A percentile compares a stretch with the other conserved stretches of the same genome.
Conservation (phyloP, 306 rosid species). For the Benincasa hispida region DNA sequence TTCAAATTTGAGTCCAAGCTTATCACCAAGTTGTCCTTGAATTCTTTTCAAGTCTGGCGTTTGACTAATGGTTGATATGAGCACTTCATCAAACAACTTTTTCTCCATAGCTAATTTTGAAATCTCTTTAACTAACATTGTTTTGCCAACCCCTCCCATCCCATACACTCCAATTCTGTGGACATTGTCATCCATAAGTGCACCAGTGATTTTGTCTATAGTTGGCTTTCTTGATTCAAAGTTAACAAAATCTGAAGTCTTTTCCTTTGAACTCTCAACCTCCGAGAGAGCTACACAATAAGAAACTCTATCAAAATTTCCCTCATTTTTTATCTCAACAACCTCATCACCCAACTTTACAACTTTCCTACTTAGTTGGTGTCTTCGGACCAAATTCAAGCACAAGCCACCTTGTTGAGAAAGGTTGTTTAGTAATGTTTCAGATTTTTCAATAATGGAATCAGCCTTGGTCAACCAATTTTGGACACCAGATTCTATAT, state of each 20-base stretch:
- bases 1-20: too few species aligned
- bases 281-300: not conserved
- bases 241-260: not conserved
- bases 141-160: too few species aligned
- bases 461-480: not conserved
- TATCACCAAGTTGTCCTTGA: too few species aligned
- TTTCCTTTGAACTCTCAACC: not conserved
- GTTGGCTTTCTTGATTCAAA: too few species aligned
- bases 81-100: too few species aligned
- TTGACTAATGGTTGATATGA: too few species aligned
- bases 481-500: not conserved
- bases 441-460: not conserved
- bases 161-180: too few species aligned
- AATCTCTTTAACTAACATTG: too few species aligned
- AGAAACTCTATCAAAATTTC: not conserved
- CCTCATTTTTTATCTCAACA: not conserved
- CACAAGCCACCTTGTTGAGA: not conserved
- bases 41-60: too few species aligned
- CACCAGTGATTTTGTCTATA: too few species aligned
- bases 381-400: not conserved
- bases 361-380: not conserved
- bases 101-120: too few species aligned
- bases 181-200: too few species aligned
- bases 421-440: not conserved
- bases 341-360: not conserved